Evolutionary conservation across 768 basidiomycete genomes (phyloP).

Genomic region (Termitomyces sp.): DNA sequence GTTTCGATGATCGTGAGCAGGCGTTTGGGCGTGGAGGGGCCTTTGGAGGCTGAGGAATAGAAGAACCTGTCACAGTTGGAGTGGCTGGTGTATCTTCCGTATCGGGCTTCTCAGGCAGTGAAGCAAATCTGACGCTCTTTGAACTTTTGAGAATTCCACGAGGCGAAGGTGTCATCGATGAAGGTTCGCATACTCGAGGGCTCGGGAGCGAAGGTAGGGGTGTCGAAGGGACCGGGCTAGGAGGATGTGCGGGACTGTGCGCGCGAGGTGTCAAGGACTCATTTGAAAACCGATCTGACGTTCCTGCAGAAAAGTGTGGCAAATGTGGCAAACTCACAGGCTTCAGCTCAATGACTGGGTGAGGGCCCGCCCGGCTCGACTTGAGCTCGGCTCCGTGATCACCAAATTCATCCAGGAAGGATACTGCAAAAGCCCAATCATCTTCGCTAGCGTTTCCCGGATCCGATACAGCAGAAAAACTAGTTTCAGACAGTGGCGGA

Average conservation of each 20-base stretch:
- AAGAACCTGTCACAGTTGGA: not conserved
- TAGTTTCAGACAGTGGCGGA: slow-evolving; percentile 8
- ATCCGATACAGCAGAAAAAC: slow-evolving; percentile 9
- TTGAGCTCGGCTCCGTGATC: not conserved
- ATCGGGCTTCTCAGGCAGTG: slow-evolving; percentile 20
- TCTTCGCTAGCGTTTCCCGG: slow-evolving; percentile 15
- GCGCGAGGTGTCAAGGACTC: slow-evolving; percentile 6
- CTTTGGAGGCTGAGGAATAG: slow-evolving; percentile 1
- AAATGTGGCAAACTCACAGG: not conserved
- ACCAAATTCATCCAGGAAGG: slow-evolving; percentile 17
- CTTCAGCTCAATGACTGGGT: not conserved
- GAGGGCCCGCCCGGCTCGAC: not conserved
- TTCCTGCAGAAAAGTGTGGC: not conserved
- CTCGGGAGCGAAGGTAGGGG: slow-evolving; percentile 15
- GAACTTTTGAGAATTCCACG: slow-evolving; percentile 33
- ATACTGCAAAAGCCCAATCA: slow-evolving; percentile 35
- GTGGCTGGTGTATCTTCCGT: not conserved
- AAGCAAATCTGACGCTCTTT: slow-evolving; percentile 42
- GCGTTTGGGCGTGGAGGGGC: slow-evolving; percentile 5
- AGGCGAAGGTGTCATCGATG: slow-evolving; percentile 15
- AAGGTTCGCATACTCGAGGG: slow-evolving; percentile 3
- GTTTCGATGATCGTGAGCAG: slow-evolving; percentile 9
- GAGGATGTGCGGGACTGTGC: slow-evolving; percentile 2
- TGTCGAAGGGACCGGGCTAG: slow-evolving; percentile 11
- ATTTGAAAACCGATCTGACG: not conserved